Evolutionary conservation across 148 eudicot species (phyloP).

Genomic region (Camellia granthamiana): DNA sequence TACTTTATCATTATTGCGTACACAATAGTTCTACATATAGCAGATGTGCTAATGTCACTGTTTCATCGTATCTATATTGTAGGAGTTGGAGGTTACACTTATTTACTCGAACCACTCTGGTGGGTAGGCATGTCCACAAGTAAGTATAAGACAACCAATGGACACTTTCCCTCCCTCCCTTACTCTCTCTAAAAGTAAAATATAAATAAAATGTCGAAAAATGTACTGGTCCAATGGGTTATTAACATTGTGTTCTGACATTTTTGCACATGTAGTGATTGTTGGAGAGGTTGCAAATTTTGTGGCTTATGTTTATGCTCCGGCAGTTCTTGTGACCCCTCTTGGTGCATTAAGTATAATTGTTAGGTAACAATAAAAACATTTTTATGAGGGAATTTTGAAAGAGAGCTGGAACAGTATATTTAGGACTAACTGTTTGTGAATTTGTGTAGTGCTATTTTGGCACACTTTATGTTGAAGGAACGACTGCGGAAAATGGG

Average conservation of each 20-base stretch:
- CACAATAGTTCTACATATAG: neutral
- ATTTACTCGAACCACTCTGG: constrained; percentile 86
- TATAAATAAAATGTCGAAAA: neutral
- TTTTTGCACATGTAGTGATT: constrained; percentile 59
- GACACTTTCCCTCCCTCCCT: neutral
- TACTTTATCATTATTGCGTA: neutral
- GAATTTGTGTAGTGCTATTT: constrained; percentile 63
- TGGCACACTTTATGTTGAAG: constrained; percentile 80
- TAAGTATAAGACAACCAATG: constrained; percentile 31
- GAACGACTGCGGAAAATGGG: constrained; percentile 66
- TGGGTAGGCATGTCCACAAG: constrained; percentile 87
- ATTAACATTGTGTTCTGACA: constrained; percentile 3
- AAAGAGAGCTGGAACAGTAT: constrained; percentile 1
- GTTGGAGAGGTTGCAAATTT: constrained; percentile 89
- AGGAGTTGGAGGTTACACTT: constrained; percentile 83
- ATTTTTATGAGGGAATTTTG: neutral
- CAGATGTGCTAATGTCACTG: neutral
- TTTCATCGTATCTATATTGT: constrained; percentile 15
- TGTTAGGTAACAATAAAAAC: constrained; percentile 50
- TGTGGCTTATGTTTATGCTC: constrained; percentile 92
- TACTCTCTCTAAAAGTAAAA: neutral
- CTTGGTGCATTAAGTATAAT: constrained; percentile 96
- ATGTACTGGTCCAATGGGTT: neutral
- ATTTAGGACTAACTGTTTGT: constrained; percentile 24
- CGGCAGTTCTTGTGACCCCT: constrained; percentile 97